These are phyloP conservation scores for Coemansia asiatica DNA, from an alignment of 192 early-diverging fungal genomes.

Conservation along the genomic window DNA sequence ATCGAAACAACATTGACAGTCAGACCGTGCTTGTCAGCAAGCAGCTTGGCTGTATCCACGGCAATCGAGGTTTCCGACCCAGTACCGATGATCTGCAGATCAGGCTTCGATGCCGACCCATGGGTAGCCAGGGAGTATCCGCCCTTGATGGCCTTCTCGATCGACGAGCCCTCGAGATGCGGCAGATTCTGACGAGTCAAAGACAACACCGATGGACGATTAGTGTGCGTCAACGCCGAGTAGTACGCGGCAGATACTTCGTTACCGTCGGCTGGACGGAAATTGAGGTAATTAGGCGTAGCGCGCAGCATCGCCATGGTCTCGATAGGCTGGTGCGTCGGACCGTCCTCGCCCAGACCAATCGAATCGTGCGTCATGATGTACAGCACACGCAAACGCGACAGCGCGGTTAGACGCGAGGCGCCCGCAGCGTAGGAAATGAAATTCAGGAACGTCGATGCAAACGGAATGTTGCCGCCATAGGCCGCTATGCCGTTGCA, in stretches of 20 bases:
- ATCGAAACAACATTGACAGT: slow-evolving; percentile 86
- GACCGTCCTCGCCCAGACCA: slow-evolving; percentile 97
- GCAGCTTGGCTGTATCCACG: slow-evolving; percentile 79
- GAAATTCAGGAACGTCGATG: slow-evolving; percentile 92
- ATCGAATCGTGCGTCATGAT: slow-evolving; percentile 99
- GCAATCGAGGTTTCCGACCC: slow-evolving; percentile 91
- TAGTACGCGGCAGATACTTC: slow-evolving; percentile 88
- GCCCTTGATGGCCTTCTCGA: slow-evolving; percentile 82
- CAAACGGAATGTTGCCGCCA: slow-evolving; percentile 83
- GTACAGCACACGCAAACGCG: slow-evolving; percentile 88
- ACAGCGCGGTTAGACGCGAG: slow-evolving; percentile 85
- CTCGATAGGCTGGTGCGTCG: slow-evolving; percentile 98
- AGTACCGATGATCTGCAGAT: slow-evolving; percentile 78
- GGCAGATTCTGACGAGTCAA: slow-evolving; percentile 94
- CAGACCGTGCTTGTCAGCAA: slow-evolving; percentile 59
- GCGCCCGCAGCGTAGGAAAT: slow-evolving; percentile 80
- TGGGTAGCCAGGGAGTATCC: slow-evolving; percentile 79
- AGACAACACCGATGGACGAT: slow-evolving; percentile 79
- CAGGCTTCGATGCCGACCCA: slow-evolving; percentile 58
- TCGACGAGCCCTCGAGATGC: slow-evolving; percentile 78
- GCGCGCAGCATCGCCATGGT: slow-evolving; percentile 87
- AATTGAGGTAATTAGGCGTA: slow-evolving; percentile 81
- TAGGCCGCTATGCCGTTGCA: slow-evolving; percentile 90
- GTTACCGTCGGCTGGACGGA: slow-evolving; percentile 95
- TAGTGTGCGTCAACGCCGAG: slow-evolving; percentile 68